Base-by-base conservation (phyloP, 225 moss, liverwort and hornwort genomes). In the Antitrichia curtipendula region DNA sequence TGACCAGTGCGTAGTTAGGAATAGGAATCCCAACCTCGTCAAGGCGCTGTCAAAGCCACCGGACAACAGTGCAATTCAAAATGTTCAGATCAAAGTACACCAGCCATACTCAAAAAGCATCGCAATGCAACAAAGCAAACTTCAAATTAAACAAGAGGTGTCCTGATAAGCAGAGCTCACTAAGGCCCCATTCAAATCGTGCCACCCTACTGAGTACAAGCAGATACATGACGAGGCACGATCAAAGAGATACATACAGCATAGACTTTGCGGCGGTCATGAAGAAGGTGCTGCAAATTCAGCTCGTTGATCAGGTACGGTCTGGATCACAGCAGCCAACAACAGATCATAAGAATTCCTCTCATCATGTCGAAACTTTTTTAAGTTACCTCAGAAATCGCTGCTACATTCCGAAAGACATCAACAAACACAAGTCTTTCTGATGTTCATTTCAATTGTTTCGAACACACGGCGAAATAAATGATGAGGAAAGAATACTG, bases 191-290 rank as follows among this genome's bases (percentile, higher is more conserved):
- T 80, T 58, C 47, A 86, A 76, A 77, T 80, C 56, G 13, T 63
- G 64, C 64, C 57, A 27, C 53, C 22, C 60, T 66, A 92, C n/a
- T 82, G 52, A 34, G 40, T 45, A 36, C 75, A 80, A 88, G 63
- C 62, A 90, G 81, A 63, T 82, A 78, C 54, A 82, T 62, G 79
- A 78, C 47, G 61, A 88, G 84, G 79, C 16, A 83, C 43, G 77
- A 73, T 60, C 74, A 74, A 64, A 86, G 87, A 90, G 88, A 60
- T 72, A 92, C 97, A 88, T 93, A 99, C 99, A 89, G 90, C 89
- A 87, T 99, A 99, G 76, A 99, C 99, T 92, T 99, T 97, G 70
- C 99, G 96, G 61, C 99, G 96, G 82, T 99, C 99, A 90, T 99
- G 99, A 81, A 99, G 99, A 16, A 97, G 95, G 80, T 96, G 96